Evolutionary conservation across 2,329 filamentous ascomycete species (phyloP).

Genomic region (Fusarium sp.): DNA sequence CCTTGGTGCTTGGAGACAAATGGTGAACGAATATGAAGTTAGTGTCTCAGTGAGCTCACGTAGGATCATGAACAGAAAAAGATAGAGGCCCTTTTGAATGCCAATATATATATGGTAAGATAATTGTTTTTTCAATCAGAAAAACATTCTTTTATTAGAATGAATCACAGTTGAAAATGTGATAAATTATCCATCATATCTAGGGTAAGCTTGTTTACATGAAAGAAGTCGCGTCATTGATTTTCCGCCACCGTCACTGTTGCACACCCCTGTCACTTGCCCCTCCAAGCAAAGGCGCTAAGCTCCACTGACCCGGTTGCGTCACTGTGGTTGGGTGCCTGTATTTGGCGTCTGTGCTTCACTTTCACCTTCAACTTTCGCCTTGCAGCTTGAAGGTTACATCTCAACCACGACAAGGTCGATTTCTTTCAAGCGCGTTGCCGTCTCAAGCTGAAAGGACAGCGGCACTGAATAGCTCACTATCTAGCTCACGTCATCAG

Average conservation of each 20-base stretch:
- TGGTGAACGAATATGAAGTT: too few relatives aligned
- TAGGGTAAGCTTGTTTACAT: slow-evolving; percentile 14
- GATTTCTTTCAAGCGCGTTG: background rate
- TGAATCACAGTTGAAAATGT: background rate
- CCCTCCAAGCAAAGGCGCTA: slow-evolving; percentile 31
- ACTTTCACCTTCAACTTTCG: slow-evolving; percentile 35
- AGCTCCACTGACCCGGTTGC: slow-evolving; percentile 42
- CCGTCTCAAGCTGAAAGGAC: slow-evolving; percentile 1
- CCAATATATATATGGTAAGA: too few relatives aligned
- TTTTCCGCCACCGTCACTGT: slow-evolving; percentile 33
- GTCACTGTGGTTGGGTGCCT: slow-evolving; percentile 51
- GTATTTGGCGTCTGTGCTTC: slow-evolving; percentile 42
- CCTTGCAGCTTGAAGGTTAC: slow-evolving; percentile 11
- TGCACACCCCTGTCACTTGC: slow-evolving; percentile 16
- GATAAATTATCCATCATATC: too few relatives aligned
- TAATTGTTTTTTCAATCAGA: background rate
- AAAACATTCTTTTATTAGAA: background rate
- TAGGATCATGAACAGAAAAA: too few relatives aligned
- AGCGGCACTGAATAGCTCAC: background rate
- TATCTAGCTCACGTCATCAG: background rate
- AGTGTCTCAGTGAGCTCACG: too few relatives aligned
- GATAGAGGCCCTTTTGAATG: too few relatives aligned
- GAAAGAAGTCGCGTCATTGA: slow-evolving; percentile 35
- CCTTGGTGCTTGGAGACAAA: too few relatives aligned
- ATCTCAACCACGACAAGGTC: background rate